Base-by-base conservation (phyloP, 202 grass and related monocot species). In the Setaria italica region DNA sequence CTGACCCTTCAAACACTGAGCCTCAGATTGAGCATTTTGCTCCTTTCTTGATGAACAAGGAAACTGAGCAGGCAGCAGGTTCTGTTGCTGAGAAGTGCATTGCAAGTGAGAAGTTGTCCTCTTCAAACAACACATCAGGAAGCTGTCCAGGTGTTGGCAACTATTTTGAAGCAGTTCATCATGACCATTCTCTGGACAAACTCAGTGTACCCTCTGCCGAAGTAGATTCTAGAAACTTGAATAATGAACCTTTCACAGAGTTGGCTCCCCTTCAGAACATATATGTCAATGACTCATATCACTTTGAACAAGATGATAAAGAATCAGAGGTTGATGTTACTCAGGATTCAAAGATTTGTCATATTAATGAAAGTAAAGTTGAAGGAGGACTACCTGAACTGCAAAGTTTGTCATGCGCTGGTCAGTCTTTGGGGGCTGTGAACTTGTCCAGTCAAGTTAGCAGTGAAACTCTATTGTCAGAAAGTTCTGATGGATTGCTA, bases 401-500 rank as follows among this genome's bases (percentile, higher is more conserved):
- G 35, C 72, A 87, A 65, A 80, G 50, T 82, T 85, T 89, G 68
- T 82, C 87, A 32, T 14, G 32, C 67, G 67, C 74, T 65, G 67
- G 46, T 68, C 55, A 71, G 70, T 65, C 74, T 46, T 69, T 75
- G 41, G 72, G 74, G 33, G 20, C 72, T 62, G 62, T 77, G 47
- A 63, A 82, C 29, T 77, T 86, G 46, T 50, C 78, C 16, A 63
- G 59, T 76, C 76, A 90, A 82, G 67, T 50, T 47, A 78, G 64
- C 67, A 88, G 65, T 77, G 79, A 83, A 37, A 51, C 49, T 72
- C 1, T 84, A 2, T 43, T 92, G 57, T 76, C 80, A 33, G 84
- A 83, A 78, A 91, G 85, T 39, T 99, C 97, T 20, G 92, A 91
- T 32, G 97, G 97, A 74, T 87, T 99, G 49, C 83, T 99, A 75